These are phyloP conservation scores for Tremellales sp. DNA, from an alignment of 1,284 basidiomycete species.

Conservation along the genomic window DNA sequence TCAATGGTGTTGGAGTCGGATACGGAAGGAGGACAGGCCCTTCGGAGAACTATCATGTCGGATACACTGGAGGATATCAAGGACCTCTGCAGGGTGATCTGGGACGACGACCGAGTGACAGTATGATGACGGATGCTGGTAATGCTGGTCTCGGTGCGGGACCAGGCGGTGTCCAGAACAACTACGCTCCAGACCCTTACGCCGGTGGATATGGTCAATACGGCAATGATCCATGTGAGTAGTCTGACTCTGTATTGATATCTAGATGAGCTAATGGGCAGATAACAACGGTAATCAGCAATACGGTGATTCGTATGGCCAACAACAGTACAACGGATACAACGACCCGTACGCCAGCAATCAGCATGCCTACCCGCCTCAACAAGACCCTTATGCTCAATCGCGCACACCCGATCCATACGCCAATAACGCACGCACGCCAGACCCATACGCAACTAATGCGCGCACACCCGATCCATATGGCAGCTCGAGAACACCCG, in stretches of 20 bases:
- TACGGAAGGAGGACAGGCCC: slow-evolving; percentile 25
- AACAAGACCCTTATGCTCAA: slow-evolving; percentile 18
- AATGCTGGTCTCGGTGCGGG: slow-evolving; percentile 38
- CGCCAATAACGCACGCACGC: slow-evolving; percentile 4
- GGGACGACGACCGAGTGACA: slow-evolving; percentile 3
- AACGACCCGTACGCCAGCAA: slow-evolving; percentile 16
- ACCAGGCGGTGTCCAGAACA: slow-evolving; percentile 24
- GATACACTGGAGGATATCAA: slow-evolving; percentile 8
- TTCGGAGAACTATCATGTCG: slow-evolving; percentile 9
- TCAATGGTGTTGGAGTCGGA: slow-evolving; percentile 40
- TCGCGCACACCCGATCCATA: slow-evolving; percentile 10
- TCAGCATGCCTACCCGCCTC: slow-evolving; percentile 4
- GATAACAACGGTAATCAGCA: background rate
- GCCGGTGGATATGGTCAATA: slow-evolving; percentile 13
- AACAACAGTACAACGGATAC: slow-evolving; percentile 13
- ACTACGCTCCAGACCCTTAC: slow-evolving; percentile 8
- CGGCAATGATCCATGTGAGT: slow-evolving; percentile 6
- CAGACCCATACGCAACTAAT: slow-evolving; percentile 6
- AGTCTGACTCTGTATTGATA: slow-evolving; percentile 15
- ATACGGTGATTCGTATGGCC: slow-evolving; percentile 10
- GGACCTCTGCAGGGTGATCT: background rate
- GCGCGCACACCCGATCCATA: slow-evolving; percentile 11
- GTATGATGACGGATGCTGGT: slow-evolving; percentile 20
- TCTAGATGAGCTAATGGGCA: background rate
- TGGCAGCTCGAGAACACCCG: slow-evolving; percentile 8